These are phyloP conservation scores for Hordeum vulgare DNA, from an alignment of 176 grass and related monocot genomes.

Conservation along the genomic window DNA sequence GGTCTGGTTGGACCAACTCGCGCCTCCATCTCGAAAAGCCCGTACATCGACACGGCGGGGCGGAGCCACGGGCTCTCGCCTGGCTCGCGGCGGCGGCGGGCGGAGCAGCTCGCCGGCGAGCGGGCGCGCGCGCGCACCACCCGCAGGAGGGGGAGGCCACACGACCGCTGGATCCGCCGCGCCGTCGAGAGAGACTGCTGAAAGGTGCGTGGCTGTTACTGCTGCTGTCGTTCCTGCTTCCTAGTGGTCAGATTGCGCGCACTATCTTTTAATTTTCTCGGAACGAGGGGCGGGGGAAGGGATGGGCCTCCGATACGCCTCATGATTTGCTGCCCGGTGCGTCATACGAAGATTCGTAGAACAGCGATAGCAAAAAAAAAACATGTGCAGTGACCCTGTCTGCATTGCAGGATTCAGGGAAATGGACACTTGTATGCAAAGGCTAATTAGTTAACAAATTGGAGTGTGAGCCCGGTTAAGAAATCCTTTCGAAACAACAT, in stretches of 20 bases:
- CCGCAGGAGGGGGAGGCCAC: not conserved
- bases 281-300: not conserved
- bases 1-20: slow-evolving; percentile 14
- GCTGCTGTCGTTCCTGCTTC: not conserved
- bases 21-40: not conserved
- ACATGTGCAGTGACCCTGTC: not conserved
- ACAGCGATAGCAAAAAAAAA: not conserved
- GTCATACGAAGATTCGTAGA: not conserved
- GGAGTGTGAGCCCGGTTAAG: slow-evolving; percentile 1
- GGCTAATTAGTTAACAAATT: not conserved
- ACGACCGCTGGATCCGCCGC: not conserved
- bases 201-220: slow-evolving; percentile 12
- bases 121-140: not conserved
- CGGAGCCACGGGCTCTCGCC: not conserved
- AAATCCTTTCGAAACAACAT: not conserved
- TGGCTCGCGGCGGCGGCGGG: not conserved
- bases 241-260: not conserved
- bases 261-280: not conserved
- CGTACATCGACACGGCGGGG: not conserved
- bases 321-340: not conserved
- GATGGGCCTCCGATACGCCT: not conserved
- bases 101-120: not conserved
- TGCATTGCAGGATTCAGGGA: slow-evolving; percentile 1
- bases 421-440: not conserved
- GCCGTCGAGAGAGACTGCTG: not conserved